A percentile compares a stretch with the other conserved stretches of the same genome.
Evolutionary conservation across 192 early-diverging fungal species (phyloP).

Genomic region (Piromyces sp.): DNA sequence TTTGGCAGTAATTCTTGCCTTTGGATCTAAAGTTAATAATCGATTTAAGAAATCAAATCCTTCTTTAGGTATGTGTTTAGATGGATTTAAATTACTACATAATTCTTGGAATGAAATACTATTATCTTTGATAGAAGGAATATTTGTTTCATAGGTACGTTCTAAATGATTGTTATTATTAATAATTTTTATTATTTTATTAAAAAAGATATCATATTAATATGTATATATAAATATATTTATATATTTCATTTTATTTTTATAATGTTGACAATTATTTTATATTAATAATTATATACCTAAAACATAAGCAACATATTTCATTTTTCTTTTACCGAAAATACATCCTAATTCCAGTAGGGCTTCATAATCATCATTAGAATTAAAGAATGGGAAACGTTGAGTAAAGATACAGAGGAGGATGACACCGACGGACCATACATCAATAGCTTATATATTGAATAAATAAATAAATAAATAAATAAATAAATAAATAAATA

Average conservation of each 20-base stretch:
- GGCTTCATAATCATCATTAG: constrained; percentile 68
- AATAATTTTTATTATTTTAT: too few species aligned
- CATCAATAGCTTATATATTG: constrained; percentile 50
- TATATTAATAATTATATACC: neutral
- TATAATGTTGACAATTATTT: too few species aligned
- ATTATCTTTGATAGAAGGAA: too few species aligned
- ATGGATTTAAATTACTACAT: neutral
- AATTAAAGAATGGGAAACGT: constrained; percentile 79
- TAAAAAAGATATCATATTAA: too few species aligned
- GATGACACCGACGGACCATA: constrained; percentile 85
- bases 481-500: too few species aligned
- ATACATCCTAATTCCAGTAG: constrained; percentile 65
- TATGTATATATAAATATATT: too few species aligned
- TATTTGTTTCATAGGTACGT: too few species aligned
- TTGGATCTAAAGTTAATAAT: neutral
- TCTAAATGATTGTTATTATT: neutral
- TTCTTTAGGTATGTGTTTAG: neutral
- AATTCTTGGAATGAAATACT: too few species aligned
- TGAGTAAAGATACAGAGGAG: constrained; percentile 60
- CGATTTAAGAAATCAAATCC: neutral
- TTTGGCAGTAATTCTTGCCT: neutral
- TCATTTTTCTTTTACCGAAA: constrained; percentile 62
- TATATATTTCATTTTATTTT: too few species aligned
- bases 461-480: neutral
- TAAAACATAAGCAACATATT: constrained; percentile 27